Base-by-base conservation (phyloP, 805 yeast genomes). In the Wickerhamiella domercqiae region DNA sequence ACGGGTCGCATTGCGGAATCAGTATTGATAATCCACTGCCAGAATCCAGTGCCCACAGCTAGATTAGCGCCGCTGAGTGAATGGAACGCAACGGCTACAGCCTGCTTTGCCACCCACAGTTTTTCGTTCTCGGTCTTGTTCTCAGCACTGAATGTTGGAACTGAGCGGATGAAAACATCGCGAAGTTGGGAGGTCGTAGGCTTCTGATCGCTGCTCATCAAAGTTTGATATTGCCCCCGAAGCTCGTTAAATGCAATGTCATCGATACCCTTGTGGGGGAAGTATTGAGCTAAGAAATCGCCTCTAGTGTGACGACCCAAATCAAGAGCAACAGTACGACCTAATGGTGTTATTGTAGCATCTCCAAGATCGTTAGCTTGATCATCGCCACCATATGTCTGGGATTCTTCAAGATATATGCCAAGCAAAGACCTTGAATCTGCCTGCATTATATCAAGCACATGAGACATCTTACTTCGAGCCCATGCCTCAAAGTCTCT, bases 281-380 rank as follows among this genome's bases (percentile, higher is more conserved):
- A 16, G 28, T 31, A 46, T 32, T 46, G 44, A 7, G 45, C 22
- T 19, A 45, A 36, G 31, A 42, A 41, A 36, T 45, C 44, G 18
- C 43, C 49, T 29, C 29, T 29, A 24, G 78, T 64, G 1, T 82
- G 71, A 19, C 55, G 57, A 39, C 70, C 68, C 25, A 83, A 70
- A 46, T 81, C 90, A 40, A 86, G 61, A 0, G 98, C 97, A 64
- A 87, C 81, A 0, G 93, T 76, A 35, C 84, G 77, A 38, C 97
- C 97, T 50, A 69, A 75, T 13, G 33, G 18, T 14, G 33, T 13
- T 5, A 13, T 13, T 6, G 13, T 20, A 17, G 33, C 33, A 48
- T 61, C 48, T 55, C 67, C 46, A n/a, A 14, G 21, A 17, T 25
- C 35, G 15, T 17, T 19, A 13, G 21, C 17, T 28, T 29, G 26